Evolutionary conservation across 2,329 filamentous ascomycete species (phyloP).

Genomic region (Fusarium foetens): DNA sequence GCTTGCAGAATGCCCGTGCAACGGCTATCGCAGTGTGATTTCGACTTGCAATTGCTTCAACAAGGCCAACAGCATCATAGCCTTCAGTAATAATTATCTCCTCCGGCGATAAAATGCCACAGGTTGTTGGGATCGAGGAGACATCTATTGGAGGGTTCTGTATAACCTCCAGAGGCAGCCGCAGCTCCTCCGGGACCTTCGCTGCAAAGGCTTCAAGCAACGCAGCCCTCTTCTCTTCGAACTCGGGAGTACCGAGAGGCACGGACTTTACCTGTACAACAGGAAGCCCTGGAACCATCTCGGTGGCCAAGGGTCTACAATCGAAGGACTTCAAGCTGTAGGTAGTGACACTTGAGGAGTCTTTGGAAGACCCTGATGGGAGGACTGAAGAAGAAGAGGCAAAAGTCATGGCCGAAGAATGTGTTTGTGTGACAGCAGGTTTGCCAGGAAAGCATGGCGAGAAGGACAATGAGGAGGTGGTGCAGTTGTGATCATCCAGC

Average conservation of each 20-base stretch:
- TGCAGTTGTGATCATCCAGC: neutral
- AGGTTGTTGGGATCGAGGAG: neutral
- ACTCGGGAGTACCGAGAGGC: constrained; percentile 38
- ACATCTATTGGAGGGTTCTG: neutral
- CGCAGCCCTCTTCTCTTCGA: constrained; percentile 35
- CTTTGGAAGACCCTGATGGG: neutral
- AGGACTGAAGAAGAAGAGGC: neutral
- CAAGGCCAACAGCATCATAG: neutral
- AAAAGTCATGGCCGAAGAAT: neutral
- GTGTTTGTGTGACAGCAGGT: fast-evolving
- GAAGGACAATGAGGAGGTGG: neutral
- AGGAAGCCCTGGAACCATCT: neutral
- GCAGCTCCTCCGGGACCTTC: constrained; percentile 47
- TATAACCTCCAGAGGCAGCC: constrained; percentile 41
- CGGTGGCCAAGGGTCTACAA: neutral
- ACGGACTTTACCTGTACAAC: constrained; percentile 32
- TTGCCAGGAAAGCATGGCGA: neutral
- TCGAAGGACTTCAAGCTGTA: neutral
- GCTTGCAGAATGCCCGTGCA: constrained; percentile 28
- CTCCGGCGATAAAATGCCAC: neutral
- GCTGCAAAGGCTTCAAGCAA: constrained; percentile 47
- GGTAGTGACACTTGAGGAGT: neutral
- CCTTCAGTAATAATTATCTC: constrained; percentile 8
- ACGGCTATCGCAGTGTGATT: neutral
- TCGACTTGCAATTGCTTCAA: neutral